phyloP scores from a whole-genome alignment of 768 basidiomycete genomes.

The Termitomyces sp. region DNA sequence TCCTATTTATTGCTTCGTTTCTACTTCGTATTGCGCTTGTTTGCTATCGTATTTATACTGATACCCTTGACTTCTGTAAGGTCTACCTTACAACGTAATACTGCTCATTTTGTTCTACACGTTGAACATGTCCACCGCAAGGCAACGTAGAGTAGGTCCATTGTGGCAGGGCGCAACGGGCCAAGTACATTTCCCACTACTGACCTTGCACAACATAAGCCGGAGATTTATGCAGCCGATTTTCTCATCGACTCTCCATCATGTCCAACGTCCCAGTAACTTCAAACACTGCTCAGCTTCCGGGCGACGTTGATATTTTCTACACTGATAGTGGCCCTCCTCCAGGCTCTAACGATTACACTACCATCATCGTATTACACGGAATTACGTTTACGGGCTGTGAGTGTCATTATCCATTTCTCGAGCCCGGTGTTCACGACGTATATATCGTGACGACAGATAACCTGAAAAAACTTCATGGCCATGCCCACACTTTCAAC shows the following conservation, averaged over 20 bases:
- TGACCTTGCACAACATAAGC: background rate
- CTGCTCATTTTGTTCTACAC: background rate
- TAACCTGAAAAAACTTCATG: slow-evolving; percentile 15
- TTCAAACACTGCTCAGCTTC: slow-evolving; percentile 4
- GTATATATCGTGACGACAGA: slow-evolving; percentile 3
- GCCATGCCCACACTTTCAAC: slow-evolving; percentile 17
- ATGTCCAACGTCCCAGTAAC: background rate
- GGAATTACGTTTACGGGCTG: slow-evolving; percentile 28
- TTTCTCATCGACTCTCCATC: background rate
- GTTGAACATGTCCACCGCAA: background rate
- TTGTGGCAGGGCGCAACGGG: background rate
- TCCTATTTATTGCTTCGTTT: slow-evolving; percentile 6
- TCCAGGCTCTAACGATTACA: slow-evolving; percentile 23
- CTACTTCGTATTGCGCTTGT: background rate
- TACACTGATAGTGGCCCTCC: slow-evolving; percentile 31
- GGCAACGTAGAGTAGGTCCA: background rate
- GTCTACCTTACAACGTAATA: background rate
- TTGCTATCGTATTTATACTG: background rate
- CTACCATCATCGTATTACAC: slow-evolving; percentile 29
- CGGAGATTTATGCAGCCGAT: background rate
- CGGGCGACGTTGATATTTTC: slow-evolving; percentile 20
- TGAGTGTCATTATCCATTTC: slow-evolving; percentile 13
- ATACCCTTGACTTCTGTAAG: background rate
- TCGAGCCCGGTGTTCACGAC: background rate
- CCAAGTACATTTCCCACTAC: background rate